Evolutionary conservation across 371 early-diverging fungal species (phyloP).

Genomic region (Lichtheimia corymbifera): DNA sequence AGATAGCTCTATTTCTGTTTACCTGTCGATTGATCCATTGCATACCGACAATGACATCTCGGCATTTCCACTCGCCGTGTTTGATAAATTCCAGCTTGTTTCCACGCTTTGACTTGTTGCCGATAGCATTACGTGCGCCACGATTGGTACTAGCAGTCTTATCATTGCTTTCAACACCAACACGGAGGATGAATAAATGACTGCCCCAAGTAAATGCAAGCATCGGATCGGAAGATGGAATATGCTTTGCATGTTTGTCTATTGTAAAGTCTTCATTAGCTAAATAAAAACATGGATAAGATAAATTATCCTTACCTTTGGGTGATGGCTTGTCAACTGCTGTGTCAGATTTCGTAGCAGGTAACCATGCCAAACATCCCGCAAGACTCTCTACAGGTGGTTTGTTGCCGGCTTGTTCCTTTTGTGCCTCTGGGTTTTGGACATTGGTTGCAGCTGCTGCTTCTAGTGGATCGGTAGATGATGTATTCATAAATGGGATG

Average conservation of each 20-base stretch:
- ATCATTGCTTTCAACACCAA: conserved; percentile 31
- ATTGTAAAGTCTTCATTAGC: background rate
- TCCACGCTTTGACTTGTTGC: conserved; percentile 30
- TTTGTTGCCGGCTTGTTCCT: conserved; percentile 13
- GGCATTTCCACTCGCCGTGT: conserved; percentile 62
- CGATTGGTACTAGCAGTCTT: conserved; percentile 8
- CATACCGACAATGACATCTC: conserved; percentile 69
- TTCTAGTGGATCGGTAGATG: background rate
- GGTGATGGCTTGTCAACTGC: background rate
- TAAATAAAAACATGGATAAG: background rate
- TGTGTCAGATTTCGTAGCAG: conserved; percentile 44
- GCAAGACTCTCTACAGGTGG: conserved; percentile 43
- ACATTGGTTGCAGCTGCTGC: conserved; percentile 7
- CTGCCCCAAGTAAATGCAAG: conserved; percentile 70
- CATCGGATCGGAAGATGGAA: conserved; percentile 47
- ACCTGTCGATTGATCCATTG: conserved; percentile 82
- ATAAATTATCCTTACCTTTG: conserved; percentile 12
- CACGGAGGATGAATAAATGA: conserved; percentile 57
- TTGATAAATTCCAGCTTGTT: conserved; percentile 53
- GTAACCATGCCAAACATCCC: conserved; percentile 67
- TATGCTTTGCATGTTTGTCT: conserved; percentile 22
- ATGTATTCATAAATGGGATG: background rate
- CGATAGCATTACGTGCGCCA: conserved; percentile 3
- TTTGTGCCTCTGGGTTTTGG: background rate
- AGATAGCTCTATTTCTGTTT: background rate